Base-by-base conservation (phyloP, 768 basidiomycete species). In the Atractiella rhizophila region DNA sequence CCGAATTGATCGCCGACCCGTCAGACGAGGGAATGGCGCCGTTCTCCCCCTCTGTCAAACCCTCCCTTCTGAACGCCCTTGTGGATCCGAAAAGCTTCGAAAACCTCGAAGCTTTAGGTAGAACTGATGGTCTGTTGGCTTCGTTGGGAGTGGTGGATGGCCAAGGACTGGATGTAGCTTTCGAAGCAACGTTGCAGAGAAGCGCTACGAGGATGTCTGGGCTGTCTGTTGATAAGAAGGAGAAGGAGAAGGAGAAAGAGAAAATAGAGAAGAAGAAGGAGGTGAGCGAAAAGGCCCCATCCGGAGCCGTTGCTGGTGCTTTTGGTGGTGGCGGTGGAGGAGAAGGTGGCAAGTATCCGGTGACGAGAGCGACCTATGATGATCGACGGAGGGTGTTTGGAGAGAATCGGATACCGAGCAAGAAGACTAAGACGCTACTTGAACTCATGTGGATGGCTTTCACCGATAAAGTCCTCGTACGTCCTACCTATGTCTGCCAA, bases 31-130 rank as follows among this genome's bases (percentile, higher is more conserved):
- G 49, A 32, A 53, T 53, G 52, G 48, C 37, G 16, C 46, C 48
- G 6, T 53, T 53, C 40, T 35, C 4, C 13, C 28, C 4, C 13
- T 12, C 28, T 30, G 39, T 49, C 29, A 38, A 29, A 13, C 54
- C 54, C 5, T 50, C 52, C 24, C 25, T 9, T 18, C 43, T 55
- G 15, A 46, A 51, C 48, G 34, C 31, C 39, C 68, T 91, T 39
- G 71, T 96, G 28, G 86, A 96, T 55, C 83, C 85, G 8, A 94
- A 91, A 60, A 74, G 64, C 47, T 48, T 85, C 10, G 66, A 73
- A 2, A 56, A 64, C 12, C 66, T 98, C 25, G 62, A 62, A 15
- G 58, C 57, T 10, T 64, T 88, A 27, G 85, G 83, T 16, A 91
- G 91, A 30, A 62, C 67, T 7, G 50, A 63, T 0, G 70, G 66